Evolutionary conservation across 2,329 filamentous ascomycete genomes (phyloP).

Genomic region (Thielaviopsis punctulata): DNA sequence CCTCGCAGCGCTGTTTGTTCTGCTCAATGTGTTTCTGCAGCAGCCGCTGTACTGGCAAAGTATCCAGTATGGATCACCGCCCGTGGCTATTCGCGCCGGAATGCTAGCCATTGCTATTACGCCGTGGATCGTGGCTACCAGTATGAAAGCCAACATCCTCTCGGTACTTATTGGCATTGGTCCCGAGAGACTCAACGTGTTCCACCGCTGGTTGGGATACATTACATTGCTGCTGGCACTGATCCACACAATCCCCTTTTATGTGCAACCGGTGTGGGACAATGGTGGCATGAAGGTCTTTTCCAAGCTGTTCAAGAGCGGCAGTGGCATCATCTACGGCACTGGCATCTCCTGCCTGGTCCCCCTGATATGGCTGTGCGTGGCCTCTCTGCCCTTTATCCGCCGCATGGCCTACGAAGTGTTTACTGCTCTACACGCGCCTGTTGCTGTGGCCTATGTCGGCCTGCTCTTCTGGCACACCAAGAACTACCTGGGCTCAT

Average conservation of each 20-base stretch:
- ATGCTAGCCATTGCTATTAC: slow-evolving; percentile 88
- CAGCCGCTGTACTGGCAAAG: slow-evolving; percentile 81
- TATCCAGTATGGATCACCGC: slow-evolving; percentile 74
- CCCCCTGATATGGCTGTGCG: slow-evolving; percentile 65
- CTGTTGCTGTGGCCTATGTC: slow-evolving; percentile 63
- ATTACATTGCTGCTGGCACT: slow-evolving; percentile 68
- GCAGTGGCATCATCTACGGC: slow-evolving; percentile 60
- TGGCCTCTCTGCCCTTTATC: slow-evolving; percentile 67
- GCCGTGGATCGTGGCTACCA: slow-evolving; percentile 79
- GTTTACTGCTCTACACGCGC: slow-evolving; percentile 69
- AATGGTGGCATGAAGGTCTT: slow-evolving; percentile 57
- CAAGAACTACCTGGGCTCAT: slow-evolving; percentile 78
- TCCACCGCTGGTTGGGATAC: slow-evolving; percentile 85
- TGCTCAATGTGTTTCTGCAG: slow-evolving; percentile 70
- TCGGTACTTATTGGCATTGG: slow-evolving; percentile 76
- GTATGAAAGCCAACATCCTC: slow-evolving; percentile 80
- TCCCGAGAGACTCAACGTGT: slow-evolving; percentile 78
- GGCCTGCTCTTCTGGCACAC: slow-evolving; percentile 91
- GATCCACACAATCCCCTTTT: slow-evolving; percentile 77
- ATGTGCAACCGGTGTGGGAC: slow-evolving; percentile 74
- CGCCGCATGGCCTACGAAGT: slow-evolving; percentile 67
- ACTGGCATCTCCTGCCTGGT: slow-evolving; percentile 70
- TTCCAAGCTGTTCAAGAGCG: slow-evolving; percentile 46
- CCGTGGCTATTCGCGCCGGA: slow-evolving; percentile 68
- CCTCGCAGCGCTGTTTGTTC: slow-evolving; percentile 52